Percentiles rank a stretch among this genome's conserved stretches.
Evolutionary conservation across 495 filamentous ascomycete genomes (phyloP).

Genomic region (Aspergillus sparsus): DNA sequence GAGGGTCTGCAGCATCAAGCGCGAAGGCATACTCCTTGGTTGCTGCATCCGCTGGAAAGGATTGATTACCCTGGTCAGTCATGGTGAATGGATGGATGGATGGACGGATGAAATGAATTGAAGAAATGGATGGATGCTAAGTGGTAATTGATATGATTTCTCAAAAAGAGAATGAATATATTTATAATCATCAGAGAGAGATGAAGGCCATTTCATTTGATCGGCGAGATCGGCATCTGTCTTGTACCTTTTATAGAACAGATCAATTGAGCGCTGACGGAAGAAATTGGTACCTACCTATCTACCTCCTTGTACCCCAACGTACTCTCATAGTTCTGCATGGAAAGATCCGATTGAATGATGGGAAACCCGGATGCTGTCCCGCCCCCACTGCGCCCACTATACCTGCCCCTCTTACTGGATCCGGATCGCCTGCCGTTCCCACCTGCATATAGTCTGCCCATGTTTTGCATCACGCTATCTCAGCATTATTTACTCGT

Average conservation of each 20-base stretch:
- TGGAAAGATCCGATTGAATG: not conserved
- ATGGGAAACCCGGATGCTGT: conserved; percentile 15
- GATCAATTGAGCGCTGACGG: no score
- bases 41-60: conserved; percentile 39
- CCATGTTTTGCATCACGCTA: not conserved
- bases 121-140: not conserved
- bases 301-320: not conserved
- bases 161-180: no score
- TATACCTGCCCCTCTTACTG: not conserved
- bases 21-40: conserved; percentile 58
- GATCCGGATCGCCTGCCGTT: conserved; percentile 5
- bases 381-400: conserved; percentile 12
- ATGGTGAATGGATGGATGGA: conserved; percentile 10
- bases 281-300: not conserved
- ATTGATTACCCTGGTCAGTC: conserved; percentile 20
- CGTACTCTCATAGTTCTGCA: not conserved
- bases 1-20: conserved; percentile 68
- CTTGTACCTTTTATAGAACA: no score
- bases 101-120: not conserved
- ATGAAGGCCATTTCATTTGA: no score
- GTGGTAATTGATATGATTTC: no score
- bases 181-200: no score
- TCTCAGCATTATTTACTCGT: no score
- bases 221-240: no score
- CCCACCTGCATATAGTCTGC: not conserved